Conservation (phyloP, 2,329 filamentous ascomycete species). For the Dactylellina haptotyla region DNA sequence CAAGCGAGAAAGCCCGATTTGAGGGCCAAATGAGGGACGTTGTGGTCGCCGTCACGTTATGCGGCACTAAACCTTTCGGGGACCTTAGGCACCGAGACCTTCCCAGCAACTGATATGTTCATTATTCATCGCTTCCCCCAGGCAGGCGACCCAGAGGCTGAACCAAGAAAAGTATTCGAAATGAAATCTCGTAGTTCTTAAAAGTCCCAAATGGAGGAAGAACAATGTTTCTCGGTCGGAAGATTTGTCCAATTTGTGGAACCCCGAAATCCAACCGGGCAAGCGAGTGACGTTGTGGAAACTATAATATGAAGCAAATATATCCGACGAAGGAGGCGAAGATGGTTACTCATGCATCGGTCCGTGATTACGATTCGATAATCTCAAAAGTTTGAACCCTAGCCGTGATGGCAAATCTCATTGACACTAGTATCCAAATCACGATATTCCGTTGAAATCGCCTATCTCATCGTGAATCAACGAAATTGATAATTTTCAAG, state of each 20-base stretch:
- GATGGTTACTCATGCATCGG: neutral
- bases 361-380: neutral
- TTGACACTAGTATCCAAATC: conserved; percentile 2
- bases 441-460: neutral
- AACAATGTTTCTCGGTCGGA: conserved; percentile 38
- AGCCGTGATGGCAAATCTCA: neutral
- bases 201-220: neutral
- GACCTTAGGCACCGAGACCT: conserved; percentile 18
- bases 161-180: neutral
- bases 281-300: conserved; percentile 1
- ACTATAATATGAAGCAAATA: neutral
- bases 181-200: neutral
- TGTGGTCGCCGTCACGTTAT: conserved; percentile 51
- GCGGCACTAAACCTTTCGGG: conserved; percentile 42
- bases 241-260: conserved; percentile 36
- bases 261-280: conserved; percentile 26
- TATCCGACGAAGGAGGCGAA: neutral
- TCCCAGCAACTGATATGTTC: neutral
- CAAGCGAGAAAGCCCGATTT: conserved; percentile 52
- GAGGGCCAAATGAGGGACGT: conserved; percentile 2
- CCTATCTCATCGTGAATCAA: neutral
- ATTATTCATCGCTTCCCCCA: conserved; percentile 1
- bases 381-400: neutral
- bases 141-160: neutral
- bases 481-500: conserved; percentile 21